Evolutionary conservation across 805 yeast genomes (phyloP).

Genomic region (Saccharomyces mikatae): DNA sequence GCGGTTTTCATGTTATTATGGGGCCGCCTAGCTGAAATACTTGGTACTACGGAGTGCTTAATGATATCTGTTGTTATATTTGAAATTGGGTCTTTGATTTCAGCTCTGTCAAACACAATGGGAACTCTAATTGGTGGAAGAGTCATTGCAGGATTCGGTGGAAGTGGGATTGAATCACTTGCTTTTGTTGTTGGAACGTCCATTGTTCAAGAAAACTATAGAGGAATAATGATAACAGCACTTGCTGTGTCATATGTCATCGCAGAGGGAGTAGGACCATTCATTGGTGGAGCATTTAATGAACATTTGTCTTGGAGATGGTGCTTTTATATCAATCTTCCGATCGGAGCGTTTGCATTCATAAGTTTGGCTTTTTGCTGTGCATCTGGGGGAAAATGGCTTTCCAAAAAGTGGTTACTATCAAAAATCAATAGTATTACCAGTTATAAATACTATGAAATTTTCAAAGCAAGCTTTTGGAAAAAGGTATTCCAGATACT

Average conservation of each 20-base stretch:
- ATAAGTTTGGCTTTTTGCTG: constrained; percentile 14
- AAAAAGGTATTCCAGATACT: constrained; percentile 1
- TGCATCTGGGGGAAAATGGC: constrained; percentile 5
- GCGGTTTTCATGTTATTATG: constrained; percentile 48
- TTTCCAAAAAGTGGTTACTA: neutral
- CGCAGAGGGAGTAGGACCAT: constrained; percentile 52
- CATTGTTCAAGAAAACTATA: constrained; percentile 18
- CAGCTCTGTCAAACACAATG: constrained; percentile 50
- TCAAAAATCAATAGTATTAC: neutral
- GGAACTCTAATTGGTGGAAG: constrained; percentile 62
- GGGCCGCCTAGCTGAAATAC: constrained; percentile 48
- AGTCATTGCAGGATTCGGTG: constrained; percentile 63
- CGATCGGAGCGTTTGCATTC: constrained; percentile 46
- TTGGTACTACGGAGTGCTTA: constrained; percentile 48
- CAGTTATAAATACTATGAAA: neutral
- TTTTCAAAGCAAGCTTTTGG: neutral
- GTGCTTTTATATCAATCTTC: constrained; percentile 66
- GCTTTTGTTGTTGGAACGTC: constrained; percentile 46
- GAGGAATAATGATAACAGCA: constrained; percentile 19
- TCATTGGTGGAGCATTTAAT: constrained; percentile 60
- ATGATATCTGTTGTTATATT: constrained; percentile 44
- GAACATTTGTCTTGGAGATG: constrained; percentile 59
- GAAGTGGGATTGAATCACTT: constrained; percentile 56
- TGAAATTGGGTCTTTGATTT: constrained; percentile 53
- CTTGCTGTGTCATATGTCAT: constrained; percentile 34